phyloP scores from a whole-genome alignment of 257 asterid genomes.

The Fraxinus americana region DNA sequence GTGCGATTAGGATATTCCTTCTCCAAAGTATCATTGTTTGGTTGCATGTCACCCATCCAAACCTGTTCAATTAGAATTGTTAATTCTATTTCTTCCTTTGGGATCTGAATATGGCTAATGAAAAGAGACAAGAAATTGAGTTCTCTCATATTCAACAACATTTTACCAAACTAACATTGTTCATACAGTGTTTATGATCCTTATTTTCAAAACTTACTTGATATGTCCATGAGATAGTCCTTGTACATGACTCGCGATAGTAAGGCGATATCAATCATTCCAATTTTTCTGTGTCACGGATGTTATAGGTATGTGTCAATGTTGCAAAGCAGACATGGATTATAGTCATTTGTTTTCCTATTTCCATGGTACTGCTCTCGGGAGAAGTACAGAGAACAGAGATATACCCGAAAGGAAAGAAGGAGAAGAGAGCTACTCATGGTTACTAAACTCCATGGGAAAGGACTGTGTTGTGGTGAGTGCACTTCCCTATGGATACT shows the following conservation, averaged over 20 bases:
- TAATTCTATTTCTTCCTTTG: neutral
- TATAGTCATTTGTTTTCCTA: no score
- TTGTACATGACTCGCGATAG: neutral
- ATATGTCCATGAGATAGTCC: neutral
- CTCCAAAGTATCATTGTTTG: slow-evolving; percentile 18
- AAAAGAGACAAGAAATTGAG: slow-evolving; percentile 3
- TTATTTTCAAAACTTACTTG: neutral
- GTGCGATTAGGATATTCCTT: slow-evolving; percentile 31
- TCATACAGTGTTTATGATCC: neutral
- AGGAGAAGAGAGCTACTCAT: neutral
- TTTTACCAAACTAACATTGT: neutral
- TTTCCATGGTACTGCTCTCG: neutral
- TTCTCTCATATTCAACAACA: neutral
- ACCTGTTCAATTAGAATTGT: slow-evolving; percentile 17
- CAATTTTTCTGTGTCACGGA: neutral
- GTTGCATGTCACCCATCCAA: slow-evolving; percentile 30
- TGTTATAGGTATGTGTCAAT: no score
- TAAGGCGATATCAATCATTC: neutral
- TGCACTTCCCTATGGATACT: neutral
- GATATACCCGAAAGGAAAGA: neutral
- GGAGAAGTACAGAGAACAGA: neutral
- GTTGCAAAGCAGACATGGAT: neutral
- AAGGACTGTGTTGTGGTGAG: neutral
- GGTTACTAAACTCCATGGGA: neutral
- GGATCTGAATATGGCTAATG: neutral